Evolutionary conservation across 129 eudicot genomes (phyloP).

Genomic region (Calendula officinalis): DNA sequence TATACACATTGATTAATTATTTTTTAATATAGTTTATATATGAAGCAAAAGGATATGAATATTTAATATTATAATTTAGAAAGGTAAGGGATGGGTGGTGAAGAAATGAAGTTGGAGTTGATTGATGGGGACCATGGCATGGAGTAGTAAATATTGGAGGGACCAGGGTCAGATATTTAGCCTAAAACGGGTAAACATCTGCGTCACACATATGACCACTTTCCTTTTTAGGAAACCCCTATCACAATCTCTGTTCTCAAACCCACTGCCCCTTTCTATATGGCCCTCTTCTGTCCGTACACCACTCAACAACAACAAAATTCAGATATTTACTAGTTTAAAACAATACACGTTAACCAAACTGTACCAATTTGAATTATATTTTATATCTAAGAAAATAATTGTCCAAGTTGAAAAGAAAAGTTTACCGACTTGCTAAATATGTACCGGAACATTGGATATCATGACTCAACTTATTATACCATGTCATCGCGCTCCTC

Average conservation of each 20-base stretch:
- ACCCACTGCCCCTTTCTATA: background rate
- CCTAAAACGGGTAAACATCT: constrained; percentile 29
- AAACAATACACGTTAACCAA: too few species aligned
- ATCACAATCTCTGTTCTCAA: constrained; percentile 9
- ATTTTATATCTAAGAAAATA: too few species aligned
- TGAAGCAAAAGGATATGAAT: background rate
- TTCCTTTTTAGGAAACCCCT: constrained; percentile 29
- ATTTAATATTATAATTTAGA: background rate
- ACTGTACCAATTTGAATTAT: too few species aligned
- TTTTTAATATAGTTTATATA: too few species aligned
- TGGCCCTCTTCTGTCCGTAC: background rate
- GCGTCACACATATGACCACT: constrained; percentile 28
- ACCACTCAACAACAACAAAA: background rate
- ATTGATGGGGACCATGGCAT: constrained; percentile 37
- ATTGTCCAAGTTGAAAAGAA: too few species aligned
- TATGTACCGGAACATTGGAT: too few species aligned
- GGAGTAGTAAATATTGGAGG: constrained; percentile 35
- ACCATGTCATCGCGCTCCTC: too few species aligned
- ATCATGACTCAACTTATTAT: background rate
- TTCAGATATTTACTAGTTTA: too few species aligned
- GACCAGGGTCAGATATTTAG: constrained; percentile 34
- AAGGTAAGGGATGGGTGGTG: constrained; percentile 13
- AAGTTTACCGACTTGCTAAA: too few species aligned
- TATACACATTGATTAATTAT: too few species aligned
- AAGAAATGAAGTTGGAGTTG: constrained; percentile 11